Conservation (phyloP, 441 rosid genomes). For the Erodium trifolium region DNA sequence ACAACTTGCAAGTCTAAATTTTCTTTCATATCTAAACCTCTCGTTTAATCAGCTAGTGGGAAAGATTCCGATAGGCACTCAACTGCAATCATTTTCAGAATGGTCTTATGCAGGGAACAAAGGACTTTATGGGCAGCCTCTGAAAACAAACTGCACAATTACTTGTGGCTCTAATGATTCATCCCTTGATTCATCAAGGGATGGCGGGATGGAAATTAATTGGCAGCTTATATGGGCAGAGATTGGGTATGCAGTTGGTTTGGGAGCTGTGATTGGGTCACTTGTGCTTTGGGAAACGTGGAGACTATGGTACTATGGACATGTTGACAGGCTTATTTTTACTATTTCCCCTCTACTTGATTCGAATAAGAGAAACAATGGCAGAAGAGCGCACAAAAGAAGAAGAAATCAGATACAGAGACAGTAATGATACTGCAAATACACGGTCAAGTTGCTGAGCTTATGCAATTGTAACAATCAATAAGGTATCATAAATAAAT, state of each 20-base stretch:
- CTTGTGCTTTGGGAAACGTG: not conserved
- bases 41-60: not conserved
- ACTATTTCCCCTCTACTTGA: not conserved
- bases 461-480: not conserved
- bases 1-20: conserved; percentile 2
- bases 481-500: not conserved
- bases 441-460: not conserved
- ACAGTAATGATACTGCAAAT: not conserved
- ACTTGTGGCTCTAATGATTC: not conserved
- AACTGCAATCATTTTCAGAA: conserved; percentile 7
- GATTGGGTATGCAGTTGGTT: not conserved
- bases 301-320: not conserved
- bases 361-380: not conserved
- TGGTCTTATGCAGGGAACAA: conserved; percentile 1
- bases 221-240: not conserved
- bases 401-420: not conserved
- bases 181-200: not conserved
- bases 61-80: conserved; percentile 1
- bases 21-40: not conserved
- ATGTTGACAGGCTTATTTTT: not conserved
- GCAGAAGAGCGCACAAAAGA: not conserved
- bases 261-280: conserved; percentile 7
- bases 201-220: not conserved
- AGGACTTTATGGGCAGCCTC: not conserved
- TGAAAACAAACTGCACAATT: not conserved